Base-by-base conservation (phyloP, 805 yeast species). In the Candida easanensis region DNA sequence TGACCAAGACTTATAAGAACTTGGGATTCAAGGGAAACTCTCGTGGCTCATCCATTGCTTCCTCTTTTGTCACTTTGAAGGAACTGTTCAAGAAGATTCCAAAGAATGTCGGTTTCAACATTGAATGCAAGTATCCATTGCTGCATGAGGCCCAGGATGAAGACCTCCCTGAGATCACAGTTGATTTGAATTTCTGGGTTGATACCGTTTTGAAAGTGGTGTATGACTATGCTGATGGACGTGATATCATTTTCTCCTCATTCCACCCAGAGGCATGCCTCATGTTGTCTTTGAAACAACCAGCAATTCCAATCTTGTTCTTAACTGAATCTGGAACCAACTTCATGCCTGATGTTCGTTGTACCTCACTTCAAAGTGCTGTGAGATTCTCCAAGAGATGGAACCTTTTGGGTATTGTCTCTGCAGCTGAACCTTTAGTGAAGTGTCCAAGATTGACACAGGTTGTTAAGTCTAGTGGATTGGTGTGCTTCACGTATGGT, bases 81-180 rank as follows among this genome's bases (percentile, higher is more conserved):
- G 96, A 90, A 52, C 74, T 90, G 36, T 88, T 91, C 68, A 75
- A 76, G 56, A 86, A 86, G 51, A 66, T 91, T 20, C 97, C 98
- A 1, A 70, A 73, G 44, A 77, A 74, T 45, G 95, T 90, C 14
- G 98, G 98, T 0, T 90, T 93, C 68, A 91, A 91, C 59, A 88
- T 91, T 48, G 98, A 91, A 63, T 82, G 93, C 65, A 89, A 91
- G 61, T 91, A 89, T 60, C 98, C 98, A 2, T 86, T 91, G 93
- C 73, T 88, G 39, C 95, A 88, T 61, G 98, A 91, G 66, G 90
- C 95, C 0, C 85, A 89, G 61, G 73, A 73, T 2, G 97, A 91
- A 59, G 88, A 84, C 46, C 84, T 90, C 79, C 96, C 95, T 15
- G 84, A 84, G 51, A 71, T 86, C 49, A 88, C 84, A 2, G 76